Percentiles rank a stretch among this genome's conserved stretches.
These are phyloP conservation scores for Nicotiana knightiana DNA, from an alignment of 257 asterid genomes.

Conservation along the genomic window DNA sequence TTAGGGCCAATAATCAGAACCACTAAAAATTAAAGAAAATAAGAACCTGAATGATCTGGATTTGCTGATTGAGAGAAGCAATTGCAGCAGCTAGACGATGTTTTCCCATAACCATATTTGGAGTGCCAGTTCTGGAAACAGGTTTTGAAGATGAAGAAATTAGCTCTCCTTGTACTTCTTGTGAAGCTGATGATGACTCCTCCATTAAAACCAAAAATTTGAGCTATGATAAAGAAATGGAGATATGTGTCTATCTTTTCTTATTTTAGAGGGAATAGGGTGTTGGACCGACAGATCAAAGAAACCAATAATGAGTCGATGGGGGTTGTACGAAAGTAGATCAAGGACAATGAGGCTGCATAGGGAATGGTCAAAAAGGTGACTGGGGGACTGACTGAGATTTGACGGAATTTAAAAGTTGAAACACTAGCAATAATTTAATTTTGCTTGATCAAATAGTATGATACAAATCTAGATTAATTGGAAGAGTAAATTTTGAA, in stretches of 20 bases:
- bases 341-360: not conserved
- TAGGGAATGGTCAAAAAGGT: not conserved
- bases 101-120: constrained; percentile 35
- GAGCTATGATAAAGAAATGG: not conserved
- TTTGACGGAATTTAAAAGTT: not conserved
- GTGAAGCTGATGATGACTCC: not conserved
- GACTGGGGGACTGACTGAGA: not conserved
- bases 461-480: no score
- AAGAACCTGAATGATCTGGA: constrained; percentile 41
- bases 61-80: constrained; percentile 54
- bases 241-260: not conserved
- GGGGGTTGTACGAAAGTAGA: not conserved
- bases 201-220: not conserved
- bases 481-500: no score
- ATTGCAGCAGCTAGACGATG: constrained; percentile 55
- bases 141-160: not conserved
- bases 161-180: not conserved
- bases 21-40: not conserved
- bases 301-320: not conserved
- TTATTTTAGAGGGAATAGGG: not conserved
- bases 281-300: not conserved
- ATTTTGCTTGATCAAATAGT: no score
- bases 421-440: no score
- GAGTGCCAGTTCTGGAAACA: not conserved
- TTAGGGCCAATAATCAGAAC: no score